Base-by-base conservation (phyloP, 148 eudicot species). In the Rhododendron simsii region DNA sequence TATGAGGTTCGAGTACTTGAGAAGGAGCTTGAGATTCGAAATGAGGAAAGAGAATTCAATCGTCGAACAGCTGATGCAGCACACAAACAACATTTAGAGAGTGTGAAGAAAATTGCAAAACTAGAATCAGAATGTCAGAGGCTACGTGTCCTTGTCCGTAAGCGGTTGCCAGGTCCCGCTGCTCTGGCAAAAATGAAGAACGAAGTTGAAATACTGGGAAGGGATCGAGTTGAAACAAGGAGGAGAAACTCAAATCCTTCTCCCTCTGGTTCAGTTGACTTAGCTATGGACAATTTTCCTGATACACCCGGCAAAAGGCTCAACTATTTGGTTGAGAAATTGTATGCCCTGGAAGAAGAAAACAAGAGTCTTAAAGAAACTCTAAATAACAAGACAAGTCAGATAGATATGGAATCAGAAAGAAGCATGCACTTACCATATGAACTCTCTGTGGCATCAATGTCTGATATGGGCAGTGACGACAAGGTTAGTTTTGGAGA, bases 161-260 rank as follows among this genome's bases (percentile, higher is more conserved):
- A 95, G 89, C 86, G 96, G 82, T 86, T 95, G 89, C 99, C 98
- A 20, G 98, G 99, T 33, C 98, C 99, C 15, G 95, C 98, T 83
- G 94, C 93, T 63, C 48, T 96, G 85, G 92, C 93, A 21, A 94
- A 93, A 86, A 96, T 96, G 99, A 96, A 92, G 91, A 92, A 85
- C 82, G 96, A 96, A 94, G 96, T 94, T 41, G 91, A 89, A 85
- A 83, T 90, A 35, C 84, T 95, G 67, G 90, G 88, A 35, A 91
- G 88, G 86, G 91, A 90, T 86, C 87, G 87, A n/a, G 28, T 83
- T 65, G 93, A 89, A 81, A 65, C 82, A 30, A 90, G 91, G 78
- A 91, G 92, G 90, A 90, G 90, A 85, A 94, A 87, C 48, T 87
- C 92, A 23, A 92, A 89, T 87, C 88, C 87, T 77, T 91, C 87